A percentile compares a stretch with the other conserved stretches of the same genome.
Conservation (phyloP, 306 rosid species). For the Acacia acuminata region DNA sequence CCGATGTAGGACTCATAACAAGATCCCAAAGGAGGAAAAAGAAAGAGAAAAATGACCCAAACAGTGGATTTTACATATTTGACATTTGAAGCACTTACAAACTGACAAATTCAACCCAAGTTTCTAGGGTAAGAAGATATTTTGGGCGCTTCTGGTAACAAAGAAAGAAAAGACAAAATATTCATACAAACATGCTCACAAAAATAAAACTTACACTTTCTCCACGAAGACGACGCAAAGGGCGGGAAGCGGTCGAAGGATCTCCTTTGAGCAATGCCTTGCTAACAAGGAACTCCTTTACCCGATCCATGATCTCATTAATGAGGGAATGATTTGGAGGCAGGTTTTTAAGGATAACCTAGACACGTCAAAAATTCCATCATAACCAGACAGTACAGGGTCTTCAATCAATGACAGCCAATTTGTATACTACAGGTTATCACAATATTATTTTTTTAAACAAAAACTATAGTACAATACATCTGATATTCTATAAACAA, state of each 20-base stretch:
- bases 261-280: constrained; percentile 84
- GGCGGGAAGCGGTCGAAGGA: constrained; percentile 51
- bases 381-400: constrained; percentile 29
- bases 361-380: constrained; percentile 31
- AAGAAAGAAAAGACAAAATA: constrained; percentile 3
- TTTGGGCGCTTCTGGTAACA: background rate
- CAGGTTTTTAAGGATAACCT: constrained; percentile 88
- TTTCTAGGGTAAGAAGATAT: constrained; percentile 9
- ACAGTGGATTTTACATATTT: background rate
- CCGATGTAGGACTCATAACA: too few species aligned
- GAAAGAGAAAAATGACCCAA: background rate
- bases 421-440: constrained; percentile 20
- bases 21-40: too few species aligned
- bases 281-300: constrained; percentile 85
- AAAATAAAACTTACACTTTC: constrained; percentile 60
- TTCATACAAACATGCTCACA: constrained; percentile 9
- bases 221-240: constrained; percentile 71
- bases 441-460: background rate
- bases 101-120: constrained; percentile 18
- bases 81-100: constrained; percentile 26
- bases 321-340: constrained; percentile 87
- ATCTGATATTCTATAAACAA: constrained; percentile 22
- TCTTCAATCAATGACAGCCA: constrained; percentile 25
- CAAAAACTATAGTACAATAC: constrained; percentile 12
- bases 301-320: constrained; percentile 73